Base-by-base conservation (phyloP, 768 basidiomycete genomes). In the Naganishia friedmannii region DNA sequence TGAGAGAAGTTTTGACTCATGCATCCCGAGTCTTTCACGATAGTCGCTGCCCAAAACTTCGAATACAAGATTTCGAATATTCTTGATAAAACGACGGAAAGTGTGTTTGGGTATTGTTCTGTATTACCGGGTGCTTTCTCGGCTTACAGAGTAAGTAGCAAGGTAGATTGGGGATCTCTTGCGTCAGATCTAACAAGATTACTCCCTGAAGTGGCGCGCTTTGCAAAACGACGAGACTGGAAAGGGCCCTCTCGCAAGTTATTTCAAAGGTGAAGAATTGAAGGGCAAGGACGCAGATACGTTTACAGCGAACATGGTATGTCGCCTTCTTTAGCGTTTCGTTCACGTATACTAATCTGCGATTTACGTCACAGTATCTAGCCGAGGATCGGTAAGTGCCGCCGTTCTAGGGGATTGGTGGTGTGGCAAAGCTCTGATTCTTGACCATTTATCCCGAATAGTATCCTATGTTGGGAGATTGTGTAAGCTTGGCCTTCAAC, bases 51-150 rank as follows among this genome's bases (percentile, higher is more conserved):
- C 0, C 93, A 96, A 78, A 94, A 96, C 78, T 97, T 96, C 76
- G 93, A 95, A 80, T 97, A 95, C 83, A 95, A 94, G 54, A 81
- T 81, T 89, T 92, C 92, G 29, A 93, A 96, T 77, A 91, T 95
- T 73, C 87, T 97, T 42, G 94, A 97, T 80, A 97, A 97, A 80
- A 93, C 94, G 0, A 86, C 93, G 65, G 94, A 97, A 71, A 77
- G 78, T 66, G 74, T 83, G 17, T 83, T 82, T 46, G 82, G 87
- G 84, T 91, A 77, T 63, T 85, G 79, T 69, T 75, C 77, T 9
- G 82, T 94, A 56, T 84, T 96, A 65, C 93, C 93, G 13, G 92
- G 92, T 76, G 93, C 93, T 15, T 94, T 94, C 84, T 91, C 90
- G 67, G 92, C 92, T 17, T 92, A 93, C 72, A 67, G 80, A 48